Evolutionary conservation across 192 early-diverging fungal genomes (phyloP), one percentile per base, ranked within the genome.

Genomic region (Backusella australiensis): DNA sequence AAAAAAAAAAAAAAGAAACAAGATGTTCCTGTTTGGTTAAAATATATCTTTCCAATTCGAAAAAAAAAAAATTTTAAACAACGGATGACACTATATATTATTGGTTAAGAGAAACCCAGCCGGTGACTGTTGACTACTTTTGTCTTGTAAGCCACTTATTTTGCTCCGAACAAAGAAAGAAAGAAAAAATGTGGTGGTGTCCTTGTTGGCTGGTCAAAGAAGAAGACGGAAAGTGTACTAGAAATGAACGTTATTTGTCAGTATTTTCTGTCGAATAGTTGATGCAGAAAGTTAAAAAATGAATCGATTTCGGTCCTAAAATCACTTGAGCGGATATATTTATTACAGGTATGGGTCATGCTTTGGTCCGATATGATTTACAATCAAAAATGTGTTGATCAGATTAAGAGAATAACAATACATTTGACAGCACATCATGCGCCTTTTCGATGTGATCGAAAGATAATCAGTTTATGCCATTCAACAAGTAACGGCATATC

Each of bases 41-140:
- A 23, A 26, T 21, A 23, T 23, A 23, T 59, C 53, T 59, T 59
- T 59, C 53, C 53, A 59, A 59, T 59, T 59, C n/a, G 53, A 59
- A 59, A 59, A 59, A 29, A 26, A n/a, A 56, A 63, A 63, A 63
- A 26, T 63, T 63, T 63, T 63, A 63, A 29, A 63, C 56, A 63
- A 29, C 26, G 23, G 21, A 63, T 26, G 56, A 63, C 56, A 63
- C 21, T 63, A 3, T 63, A 63, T 63, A 63, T 63, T 63, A 63
- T 63, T 63, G 56, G 56, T 29, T 29, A 26, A 23, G 53, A 26
- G 53, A 59, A 59, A 59, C 21, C 53, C 53, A 59, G 53, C 19
- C 11, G 56, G 56, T 63, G 56, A 63, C 56, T 63, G 56, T 63
- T 63, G 8, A 63, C 56, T 63, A 63, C 11, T 63, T 63, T 29